phyloP scores from a whole-genome alignment of 2,329 filamentous ascomycete genomes.

The Hypoxylon sp. region DNA sequence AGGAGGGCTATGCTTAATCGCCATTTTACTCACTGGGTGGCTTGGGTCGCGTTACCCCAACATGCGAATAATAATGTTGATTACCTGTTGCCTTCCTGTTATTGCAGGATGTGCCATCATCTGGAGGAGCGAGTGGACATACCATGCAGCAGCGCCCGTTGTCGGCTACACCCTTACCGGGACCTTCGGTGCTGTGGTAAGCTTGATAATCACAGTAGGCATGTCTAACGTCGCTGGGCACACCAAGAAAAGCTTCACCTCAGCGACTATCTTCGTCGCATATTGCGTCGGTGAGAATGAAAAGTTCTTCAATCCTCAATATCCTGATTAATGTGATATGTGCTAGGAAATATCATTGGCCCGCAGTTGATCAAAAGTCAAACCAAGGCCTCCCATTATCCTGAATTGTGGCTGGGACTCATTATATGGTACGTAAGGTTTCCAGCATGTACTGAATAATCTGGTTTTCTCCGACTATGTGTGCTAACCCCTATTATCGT shows the following conservation, averaged over 20 bases:
- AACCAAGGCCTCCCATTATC: conserved; percentile 74
- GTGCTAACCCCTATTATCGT: conserved; percentile 29
- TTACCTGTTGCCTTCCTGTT: conserved; percentile 76
- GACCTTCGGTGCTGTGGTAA: conserved; percentile 78
- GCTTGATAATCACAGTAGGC: conserved; percentile 63
- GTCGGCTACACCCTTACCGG: conserved; percentile 79
- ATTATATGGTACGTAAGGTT: conserved; percentile 68
- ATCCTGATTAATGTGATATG: conserved; percentile 10
- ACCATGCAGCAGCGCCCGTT: conserved; percentile 74
- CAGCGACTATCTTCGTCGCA: conserved; percentile 78
- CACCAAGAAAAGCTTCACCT: conserved; percentile 83
- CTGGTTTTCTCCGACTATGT: background rate
- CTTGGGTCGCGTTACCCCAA: conserved; percentile 70
- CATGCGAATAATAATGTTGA: conserved; percentile 72
- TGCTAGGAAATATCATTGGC: conserved; percentile 75
- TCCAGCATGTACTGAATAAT: background rate
- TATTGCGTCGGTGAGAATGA: conserved; percentile 69
- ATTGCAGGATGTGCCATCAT: conserved; percentile 81
- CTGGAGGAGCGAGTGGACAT: conserved; percentile 75
- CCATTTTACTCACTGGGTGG: conserved; percentile 74
- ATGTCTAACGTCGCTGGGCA: conserved; percentile 79
- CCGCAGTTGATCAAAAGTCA: conserved; percentile 77
- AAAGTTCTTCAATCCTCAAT: background rate
- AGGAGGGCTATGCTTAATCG: conserved; percentile 74
- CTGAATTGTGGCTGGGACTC: conserved; percentile 75